Base-by-base conservation (phyloP, 2,329 filamentous ascomycete species). In the Proliferodiscus dingleyae region DNA sequence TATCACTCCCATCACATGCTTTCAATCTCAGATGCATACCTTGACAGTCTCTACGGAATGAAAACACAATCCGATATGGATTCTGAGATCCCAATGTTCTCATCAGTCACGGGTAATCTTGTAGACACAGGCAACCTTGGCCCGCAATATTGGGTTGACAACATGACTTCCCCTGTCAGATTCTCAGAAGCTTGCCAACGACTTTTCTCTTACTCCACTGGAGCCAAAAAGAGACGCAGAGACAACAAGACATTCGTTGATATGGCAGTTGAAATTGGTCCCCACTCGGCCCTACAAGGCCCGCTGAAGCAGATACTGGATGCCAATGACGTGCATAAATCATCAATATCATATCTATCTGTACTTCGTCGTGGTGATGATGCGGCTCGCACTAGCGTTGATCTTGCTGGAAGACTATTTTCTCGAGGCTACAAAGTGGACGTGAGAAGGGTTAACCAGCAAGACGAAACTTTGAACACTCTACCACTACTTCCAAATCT, bases 1-100 rank as follows among this genome's bases (percentile, higher is more conserved):
- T 64, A 64, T 47, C 59, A 64, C 44, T 64, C 61, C 2, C 53
- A 52, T 23, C 62, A 64, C 29, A 64, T 64, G 60, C 22, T n/a
- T 42, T 8, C 15, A 13, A 13, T 28, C 7, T 28, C 26, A 7
- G 26, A 28, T 7, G 26, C 7, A 7, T 28, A 28, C 13, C 7
- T 13, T 7, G 13, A 28, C 26, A 28, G n/a, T n/a, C 26, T 7
- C 26, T 28, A 13, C 26, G 26, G 26, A 28, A 13, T 13, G 26
- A 28, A 28, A 13, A 7, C 26, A 28, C 7, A 7, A 28, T 28
- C 26, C 13, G 26, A 7, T 7, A n/a, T n/a, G n/a, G n/a, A n/a
- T n/a, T 13, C 26, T 28, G 26, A 13, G 7, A 13, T 28, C 7
- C 26, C 13, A 13, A 28, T 28, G 26, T 28, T 28, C 26, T 28